Conservation (phyloP, 768 basidiomycete genomes). For the Panellus pusillus region DNA sequence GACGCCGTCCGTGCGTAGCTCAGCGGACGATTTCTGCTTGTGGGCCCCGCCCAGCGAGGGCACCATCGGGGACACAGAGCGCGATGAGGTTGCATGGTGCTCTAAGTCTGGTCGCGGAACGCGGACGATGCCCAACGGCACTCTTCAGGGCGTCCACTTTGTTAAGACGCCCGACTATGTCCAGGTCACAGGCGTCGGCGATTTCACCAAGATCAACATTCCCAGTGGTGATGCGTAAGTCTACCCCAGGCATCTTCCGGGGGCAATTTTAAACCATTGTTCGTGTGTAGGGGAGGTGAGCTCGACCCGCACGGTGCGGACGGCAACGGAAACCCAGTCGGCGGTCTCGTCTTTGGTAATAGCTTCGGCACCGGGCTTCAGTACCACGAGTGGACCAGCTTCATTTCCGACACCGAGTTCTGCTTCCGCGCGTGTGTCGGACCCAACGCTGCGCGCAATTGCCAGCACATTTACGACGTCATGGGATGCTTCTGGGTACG, state of each 20-base stretch:
- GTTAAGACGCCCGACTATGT: slow-evolving; percentile 66
- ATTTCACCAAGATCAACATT: slow-evolving; percentile 71
- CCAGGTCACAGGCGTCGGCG: slow-evolving; percentile 61
- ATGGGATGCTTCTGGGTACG: slow-evolving; percentile 59
- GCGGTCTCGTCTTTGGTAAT: slow-evolving; percentile 70
- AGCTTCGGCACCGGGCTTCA: slow-evolving; percentile 50
- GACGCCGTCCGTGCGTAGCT: slow-evolving; percentile 34
- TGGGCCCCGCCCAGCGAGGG: slow-evolving; percentile 57
- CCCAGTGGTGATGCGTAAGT: slow-evolving; percentile 43
- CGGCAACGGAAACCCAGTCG: slow-evolving; percentile 60
- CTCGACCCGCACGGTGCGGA: slow-evolving; percentile 30
- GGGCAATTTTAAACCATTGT: neutral
- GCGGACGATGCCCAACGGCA: slow-evolving; percentile 67
- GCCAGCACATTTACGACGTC: slow-evolving; percentile 79
- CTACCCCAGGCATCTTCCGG: neutral
- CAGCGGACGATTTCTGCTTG: slow-evolving; percentile 65
- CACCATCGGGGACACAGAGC: slow-evolving; percentile 68
- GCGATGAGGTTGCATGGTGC: slow-evolving; percentile 73
- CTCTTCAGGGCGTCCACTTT: slow-evolving; percentile 68
- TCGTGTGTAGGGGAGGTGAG: slow-evolving; percentile 56
- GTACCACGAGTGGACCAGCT: slow-evolving; percentile 84
- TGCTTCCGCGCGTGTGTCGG: slow-evolving; percentile 76
- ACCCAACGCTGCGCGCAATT: slow-evolving; percentile 53
- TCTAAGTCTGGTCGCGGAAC: slow-evolving; percentile 71
- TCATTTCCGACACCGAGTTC: slow-evolving; percentile 67